Conservation (phyloP, 345 rosid genomes). For the Eucalyptus curtisii region DNA sequence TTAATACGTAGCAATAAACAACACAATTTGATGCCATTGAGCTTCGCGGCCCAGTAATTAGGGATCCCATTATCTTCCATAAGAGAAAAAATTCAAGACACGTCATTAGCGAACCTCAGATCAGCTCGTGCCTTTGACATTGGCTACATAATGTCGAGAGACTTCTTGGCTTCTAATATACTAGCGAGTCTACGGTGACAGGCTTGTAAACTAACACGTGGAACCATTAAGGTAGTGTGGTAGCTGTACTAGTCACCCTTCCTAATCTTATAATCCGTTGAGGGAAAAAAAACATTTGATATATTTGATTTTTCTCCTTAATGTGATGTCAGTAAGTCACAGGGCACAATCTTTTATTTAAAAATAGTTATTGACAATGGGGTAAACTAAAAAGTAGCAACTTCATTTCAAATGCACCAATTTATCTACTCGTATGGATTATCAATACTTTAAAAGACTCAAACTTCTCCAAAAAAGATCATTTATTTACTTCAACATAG, state of each 20-base stretch:
- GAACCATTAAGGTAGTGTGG: background rate
- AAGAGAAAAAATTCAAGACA: background rate
- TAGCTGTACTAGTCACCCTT: background rate
- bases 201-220: background rate
- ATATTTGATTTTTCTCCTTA: background rate
- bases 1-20: background rate
- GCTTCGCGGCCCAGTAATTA: background rate
- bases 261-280: background rate
- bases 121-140: background rate
- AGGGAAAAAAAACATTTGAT: background rate
- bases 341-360: background rate
- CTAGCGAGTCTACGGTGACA: fast-evolving
- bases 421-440: background rate
- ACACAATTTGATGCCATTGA: background rate
- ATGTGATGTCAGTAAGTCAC: background rate
- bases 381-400: background rate
- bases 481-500: background rate
- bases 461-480: background rate
- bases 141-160: background rate
- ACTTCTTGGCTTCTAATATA: background rate
- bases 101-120: background rate
- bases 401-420: background rate
- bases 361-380: background rate
- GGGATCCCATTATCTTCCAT: background rate
- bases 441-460: background rate